Base-by-base conservation (phyloP, 2,329 filamentous ascomycete species). In the Pyricularia sp. region DNA sequence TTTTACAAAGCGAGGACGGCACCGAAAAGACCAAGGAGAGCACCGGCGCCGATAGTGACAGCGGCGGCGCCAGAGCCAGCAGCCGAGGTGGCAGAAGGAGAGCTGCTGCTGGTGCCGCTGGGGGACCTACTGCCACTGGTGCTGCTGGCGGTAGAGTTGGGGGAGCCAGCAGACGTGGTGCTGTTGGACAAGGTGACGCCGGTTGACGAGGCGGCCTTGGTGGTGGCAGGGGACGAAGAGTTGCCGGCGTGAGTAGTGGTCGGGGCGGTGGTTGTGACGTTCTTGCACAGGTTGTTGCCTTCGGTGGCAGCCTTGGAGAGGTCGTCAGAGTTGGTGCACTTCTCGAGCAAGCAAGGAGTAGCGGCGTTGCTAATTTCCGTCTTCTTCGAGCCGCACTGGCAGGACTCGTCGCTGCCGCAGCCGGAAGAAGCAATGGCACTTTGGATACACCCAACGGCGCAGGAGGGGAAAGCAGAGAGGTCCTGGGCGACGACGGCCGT, bases 341-440 rank as follows among this genome's bases (percentile, higher is more conserved):
- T 65, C 3, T 35, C 7, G 22, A 77, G 55, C 28, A 78, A 71
- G 67, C 76, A 78, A 5, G 71, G 65, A 0, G 70, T 71, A 26
- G 69, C 73, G 65, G 66, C 63, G 61, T 53, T 65, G 65, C 66
- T 72, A 65, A 78, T 77, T 65, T 65, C 68, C 16, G 69, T 35
- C 67, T 75, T 68, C 0, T 69, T 72, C 7, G 71, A 68, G 2
- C 74, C 81, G 75, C 82, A 84, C 70, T 82, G 80, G 77, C 83
- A 85, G 63, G 70, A 72, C 59, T 74, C 70, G 72, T 85, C 81
- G 60, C 73, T 75, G 65, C 77, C 66, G 72, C 82, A 85, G 70
- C 78, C 77, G 24, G 78, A 78, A n/a, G 73, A 71, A 22, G 73
- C 71, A 70, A 83, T 76, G 68, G 81, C 80, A 26, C 74, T 70